A percentile compares a stretch with the other conserved stretches of the same genome.
These are phyloP conservation scores for Aspergillus sclerotialis DNA, from an alignment of 2,329 filamentous ascomycete species.

Conservation along the genomic window DNA sequence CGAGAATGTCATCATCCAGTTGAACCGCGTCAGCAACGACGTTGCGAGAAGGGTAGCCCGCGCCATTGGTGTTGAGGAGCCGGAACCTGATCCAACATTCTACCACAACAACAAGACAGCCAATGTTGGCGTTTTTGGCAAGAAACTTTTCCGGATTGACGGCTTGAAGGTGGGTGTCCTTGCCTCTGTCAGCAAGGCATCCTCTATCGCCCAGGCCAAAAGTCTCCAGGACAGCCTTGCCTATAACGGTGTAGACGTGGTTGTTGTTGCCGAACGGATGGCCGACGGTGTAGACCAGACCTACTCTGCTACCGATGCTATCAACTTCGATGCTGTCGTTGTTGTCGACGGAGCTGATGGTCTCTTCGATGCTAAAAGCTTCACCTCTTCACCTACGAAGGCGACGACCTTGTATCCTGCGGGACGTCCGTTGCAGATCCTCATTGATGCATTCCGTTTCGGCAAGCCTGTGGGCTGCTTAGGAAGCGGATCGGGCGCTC, in stretches of 20 bases:
- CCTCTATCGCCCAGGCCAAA: constrained; percentile 44
- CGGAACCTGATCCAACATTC: constrained; percentile 54
- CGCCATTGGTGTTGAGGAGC: constrained; percentile 54
- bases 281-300: constrained; percentile 52
- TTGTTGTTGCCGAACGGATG: constrained; percentile 56
- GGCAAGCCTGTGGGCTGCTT: constrained; percentile 63
- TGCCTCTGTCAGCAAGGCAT: constrained; percentile 36
- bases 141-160: constrained; percentile 53
- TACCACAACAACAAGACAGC: constrained; percentile 64
- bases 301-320: constrained; percentile 57
- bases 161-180: constrained; percentile 60
- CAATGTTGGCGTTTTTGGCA: constrained; percentile 54
- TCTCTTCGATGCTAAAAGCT: constrained; percentile 39
- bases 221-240: constrained; percentile 40
- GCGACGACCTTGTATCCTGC: constrained; percentile 57
- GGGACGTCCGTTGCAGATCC: constrained; percentile 57
- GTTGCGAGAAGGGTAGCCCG: constrained; percentile 58
- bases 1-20: constrained; percentile 59
- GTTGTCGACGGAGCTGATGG: constrained; percentile 48
- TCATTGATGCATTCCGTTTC: constrained; percentile 58
- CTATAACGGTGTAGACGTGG: constrained; percentile 45
- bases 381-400: constrained; percentile 21
- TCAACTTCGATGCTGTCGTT: constrained; percentile 44
- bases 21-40: constrained; percentile 63
- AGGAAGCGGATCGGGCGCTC: constrained; percentile 37